These are phyloP conservation scores for Ephemerocybe angulata DNA, from an alignment of 768 basidiomycete genomes.

Conservation along the genomic window DNA sequence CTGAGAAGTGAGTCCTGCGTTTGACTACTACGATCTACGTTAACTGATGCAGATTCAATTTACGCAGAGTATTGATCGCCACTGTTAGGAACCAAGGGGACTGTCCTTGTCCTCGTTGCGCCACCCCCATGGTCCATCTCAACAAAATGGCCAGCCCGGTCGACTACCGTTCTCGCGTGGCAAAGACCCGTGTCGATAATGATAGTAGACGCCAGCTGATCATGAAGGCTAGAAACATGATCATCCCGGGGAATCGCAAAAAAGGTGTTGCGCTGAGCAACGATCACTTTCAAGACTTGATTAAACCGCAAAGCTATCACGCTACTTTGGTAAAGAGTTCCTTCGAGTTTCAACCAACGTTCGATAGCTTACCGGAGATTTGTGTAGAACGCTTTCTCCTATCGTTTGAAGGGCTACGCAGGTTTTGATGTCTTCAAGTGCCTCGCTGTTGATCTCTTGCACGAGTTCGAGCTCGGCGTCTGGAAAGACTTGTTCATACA, in stretches of 20 bases:
- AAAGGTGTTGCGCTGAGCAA: background rate
- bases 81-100: slow-evolving; percentile 27
- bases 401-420: slow-evolving; percentile 2
- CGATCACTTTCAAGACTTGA: background rate
- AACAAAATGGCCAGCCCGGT: slow-evolving; percentile 23
- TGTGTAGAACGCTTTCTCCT: slow-evolving; percentile 27
- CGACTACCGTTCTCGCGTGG: slow-evolving; percentile 12
- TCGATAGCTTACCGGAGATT: background rate
- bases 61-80: slow-evolving; percentile 22
- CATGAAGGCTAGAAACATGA: background rate
- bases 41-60: background rate
- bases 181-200: background rate
- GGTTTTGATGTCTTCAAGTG: slow-evolving; percentile 23
- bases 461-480: slow-evolving; percentile 33
- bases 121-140: slow-evolving; percentile 20
- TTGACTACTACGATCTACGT: background rate
- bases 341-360: background rate
- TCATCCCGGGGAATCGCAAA: background rate
- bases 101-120: slow-evolving; percentile 34
- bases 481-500: slow-evolving; percentile 30
- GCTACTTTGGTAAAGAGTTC: slow-evolving; percentile 6
- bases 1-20: slow-evolving; percentile 32
- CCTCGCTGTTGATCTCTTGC: slow-evolving; percentile 24
- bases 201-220: background rate
- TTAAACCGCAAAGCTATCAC: slow-evolving; percentile 9